Conservation (phyloP, 352 stramenopile genomes). For the Globisporangium abappressorium region DNA sequence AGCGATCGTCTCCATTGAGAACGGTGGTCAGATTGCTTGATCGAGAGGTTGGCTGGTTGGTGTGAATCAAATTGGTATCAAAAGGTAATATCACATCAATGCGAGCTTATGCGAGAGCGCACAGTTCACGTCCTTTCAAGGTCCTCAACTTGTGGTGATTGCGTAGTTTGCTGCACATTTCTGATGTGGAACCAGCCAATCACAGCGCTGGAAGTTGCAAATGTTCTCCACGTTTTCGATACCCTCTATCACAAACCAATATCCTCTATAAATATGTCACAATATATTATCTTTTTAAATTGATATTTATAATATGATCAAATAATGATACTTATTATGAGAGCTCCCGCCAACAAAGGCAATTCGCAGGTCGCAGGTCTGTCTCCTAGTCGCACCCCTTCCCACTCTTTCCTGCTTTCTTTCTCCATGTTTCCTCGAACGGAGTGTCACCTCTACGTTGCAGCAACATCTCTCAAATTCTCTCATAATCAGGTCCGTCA, state of each 20-base stretch:
- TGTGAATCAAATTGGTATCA: not conserved
- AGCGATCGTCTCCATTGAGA: not conserved
- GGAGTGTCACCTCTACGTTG: not conserved
- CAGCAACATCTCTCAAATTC: not conserved
- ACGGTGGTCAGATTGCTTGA: not conserved
- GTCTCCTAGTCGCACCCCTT: not conserved
- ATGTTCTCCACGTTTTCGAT: not conserved
- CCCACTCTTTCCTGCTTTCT: not conserved
- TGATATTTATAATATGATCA: too few species aligned
- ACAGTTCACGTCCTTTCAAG: conserved; percentile 1
- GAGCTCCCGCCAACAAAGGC: not conserved
- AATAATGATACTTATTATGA: not conserved
- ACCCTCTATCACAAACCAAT: not conserved
- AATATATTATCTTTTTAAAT: too few species aligned
- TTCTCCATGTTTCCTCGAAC: not conserved
- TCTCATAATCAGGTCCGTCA: not conserved
- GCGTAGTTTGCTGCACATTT: not conserved
- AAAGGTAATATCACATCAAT: not conserved
- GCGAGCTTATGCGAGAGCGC: too few species aligned
- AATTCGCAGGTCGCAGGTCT: not conserved
- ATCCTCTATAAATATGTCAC: not conserved
- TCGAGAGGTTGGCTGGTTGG: not conserved
- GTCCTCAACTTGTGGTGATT: not conserved
- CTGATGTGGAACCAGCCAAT: conserved; percentile 4
- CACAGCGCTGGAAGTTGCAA: not conserved